These are phyloP conservation scores for Suzukiozyma palmioleophila DNA, from an alignment of 1,139 yeast genomes.

Conservation along the genomic window DNA sequence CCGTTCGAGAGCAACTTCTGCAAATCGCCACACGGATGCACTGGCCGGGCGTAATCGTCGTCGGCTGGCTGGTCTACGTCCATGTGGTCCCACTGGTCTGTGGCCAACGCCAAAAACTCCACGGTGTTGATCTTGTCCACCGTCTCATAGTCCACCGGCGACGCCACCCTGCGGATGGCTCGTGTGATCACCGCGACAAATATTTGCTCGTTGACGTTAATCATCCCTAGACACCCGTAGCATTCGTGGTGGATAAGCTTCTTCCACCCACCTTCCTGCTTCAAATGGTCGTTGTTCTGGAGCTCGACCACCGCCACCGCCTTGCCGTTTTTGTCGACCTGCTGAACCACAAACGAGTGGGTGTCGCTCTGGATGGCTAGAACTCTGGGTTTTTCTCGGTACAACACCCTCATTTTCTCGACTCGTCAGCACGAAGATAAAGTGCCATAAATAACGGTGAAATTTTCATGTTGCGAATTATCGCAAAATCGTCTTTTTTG, in stretches of 20 bases:
- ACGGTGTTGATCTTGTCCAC: slow-evolving; percentile 78
- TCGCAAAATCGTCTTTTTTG: slow-evolving; percentile 7
- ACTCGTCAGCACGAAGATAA: neutral
- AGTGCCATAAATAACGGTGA: neutral
- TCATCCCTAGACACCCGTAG: slow-evolving; percentile 81
- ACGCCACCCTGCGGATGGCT: slow-evolving; percentile 67
- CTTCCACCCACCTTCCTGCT: slow-evolving; percentile 40
- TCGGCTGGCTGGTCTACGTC: slow-evolving; percentile 21
- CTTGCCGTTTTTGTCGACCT: slow-evolving; percentile 9
- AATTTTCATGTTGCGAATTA: neutral
- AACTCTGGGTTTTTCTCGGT: slow-evolving; percentile 49
- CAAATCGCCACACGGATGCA: slow-evolving; percentile 82
- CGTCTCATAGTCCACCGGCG: slow-evolving; percentile 74
- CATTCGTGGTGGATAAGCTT: slow-evolving; percentile 54
- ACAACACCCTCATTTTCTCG: slow-evolving; percentile 44
- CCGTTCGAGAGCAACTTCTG: slow-evolving; percentile 79
- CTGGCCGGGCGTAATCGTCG: slow-evolving; percentile 27
- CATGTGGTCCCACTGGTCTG: slow-evolving; percentile 74
- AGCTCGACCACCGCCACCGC: slow-evolving; percentile 53
- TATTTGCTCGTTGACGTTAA: slow-evolving; percentile 60
- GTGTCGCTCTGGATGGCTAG: slow-evolving; percentile 49
- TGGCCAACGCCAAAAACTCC: slow-evolving; percentile 75
- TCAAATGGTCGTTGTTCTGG: slow-evolving; percentile 35
- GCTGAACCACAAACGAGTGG: slow-evolving; percentile 31
- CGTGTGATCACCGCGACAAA: slow-evolving; percentile 82